phyloP scores from a whole-genome alignment of 2,329 filamentous ascomycete species.

The Sarocladium oryzae region DNA sequence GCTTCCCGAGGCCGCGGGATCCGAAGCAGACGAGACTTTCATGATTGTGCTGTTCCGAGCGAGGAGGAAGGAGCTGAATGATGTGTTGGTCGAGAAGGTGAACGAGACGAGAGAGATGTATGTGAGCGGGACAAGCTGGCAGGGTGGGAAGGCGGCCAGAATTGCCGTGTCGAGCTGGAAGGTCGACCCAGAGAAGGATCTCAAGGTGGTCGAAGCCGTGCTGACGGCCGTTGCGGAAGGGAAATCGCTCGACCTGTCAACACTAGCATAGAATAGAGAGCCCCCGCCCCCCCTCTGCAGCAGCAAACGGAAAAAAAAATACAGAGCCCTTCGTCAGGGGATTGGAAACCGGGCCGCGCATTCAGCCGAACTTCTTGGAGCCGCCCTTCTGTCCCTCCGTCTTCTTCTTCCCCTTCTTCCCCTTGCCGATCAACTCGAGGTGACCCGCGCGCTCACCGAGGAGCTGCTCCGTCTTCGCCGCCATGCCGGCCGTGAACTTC shows the following conservation, averaged over 20 bases:
- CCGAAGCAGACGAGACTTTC: conserved; percentile 41
- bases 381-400: conserved; percentile 37
- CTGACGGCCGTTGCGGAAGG: conserved; percentile 43
- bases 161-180: conserved; percentile 84
- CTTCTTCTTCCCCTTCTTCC: conserved; percentile 40
- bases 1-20: conserved; percentile 45
- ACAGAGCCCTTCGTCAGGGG: too few species aligned
- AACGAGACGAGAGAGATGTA: conserved; percentile 72
- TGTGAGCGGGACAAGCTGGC: conserved; percentile 76
- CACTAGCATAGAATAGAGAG: not conserved
- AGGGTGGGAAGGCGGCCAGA: conserved; percentile 65
- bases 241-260: conserved; percentile 18
- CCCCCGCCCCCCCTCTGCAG: too few species aligned
- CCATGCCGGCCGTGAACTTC: conserved; percentile 49
- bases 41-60: conserved; percentile 72
- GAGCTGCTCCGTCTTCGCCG: conserved; percentile 48
- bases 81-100: conserved; percentile 60
- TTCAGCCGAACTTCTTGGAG: conserved; percentile 49
- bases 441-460: conserved; percentile 54
- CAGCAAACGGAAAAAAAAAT: too few species aligned
- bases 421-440: conserved; percentile 52
- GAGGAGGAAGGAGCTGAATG: conserved; percentile 55
- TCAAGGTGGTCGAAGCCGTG: conserved; percentile 57
- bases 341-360: too few species aligned
- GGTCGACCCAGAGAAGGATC: conserved; percentile 62